Percentiles rank a stretch among this genome's conserved stretches.
These are phyloP conservation scores for Elongisporangium senticosum DNA, from an alignment of 352 stramenopile species.

Conservation along the genomic window DNA sequence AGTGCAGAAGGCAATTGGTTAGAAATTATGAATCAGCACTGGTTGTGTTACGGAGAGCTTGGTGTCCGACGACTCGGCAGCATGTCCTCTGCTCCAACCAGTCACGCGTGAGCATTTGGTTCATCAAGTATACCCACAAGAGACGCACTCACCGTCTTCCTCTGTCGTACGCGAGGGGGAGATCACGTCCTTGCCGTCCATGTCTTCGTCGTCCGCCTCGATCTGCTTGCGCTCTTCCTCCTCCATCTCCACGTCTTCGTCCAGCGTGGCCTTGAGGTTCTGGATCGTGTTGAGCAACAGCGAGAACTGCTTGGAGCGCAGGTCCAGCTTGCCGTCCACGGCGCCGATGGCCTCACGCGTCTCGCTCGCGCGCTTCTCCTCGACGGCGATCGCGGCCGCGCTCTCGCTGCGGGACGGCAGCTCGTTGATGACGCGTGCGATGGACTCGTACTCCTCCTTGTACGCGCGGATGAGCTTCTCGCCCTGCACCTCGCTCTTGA, in stretches of 20 bases:
- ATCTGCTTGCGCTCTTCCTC: slow-evolving; percentile 35
- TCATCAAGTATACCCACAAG: too few relatives aligned
- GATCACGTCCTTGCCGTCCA: slow-evolving; percentile 35
- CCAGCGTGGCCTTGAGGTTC: slow-evolving; percentile 74
- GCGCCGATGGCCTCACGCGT: slow-evolving; percentile 43
- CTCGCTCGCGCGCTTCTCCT: slow-evolving; percentile 57
- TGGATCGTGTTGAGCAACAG: slow-evolving; percentile 81
- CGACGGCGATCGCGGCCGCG: slow-evolving; percentile 41
- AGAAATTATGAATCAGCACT: too few relatives aligned
- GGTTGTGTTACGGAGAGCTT: slow-evolving; percentile 10
- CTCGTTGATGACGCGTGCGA: slow-evolving; percentile 78
- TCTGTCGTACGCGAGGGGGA: slow-evolving; percentile 7
- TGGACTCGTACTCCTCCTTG: slow-evolving; percentile 88
- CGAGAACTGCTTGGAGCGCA: slow-evolving; percentile 76
- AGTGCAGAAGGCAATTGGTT: too few relatives aligned
- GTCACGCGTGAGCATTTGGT: too few relatives aligned
- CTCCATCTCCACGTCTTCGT: slow-evolving; percentile 63
- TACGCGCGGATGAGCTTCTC: slow-evolving; percentile 75
- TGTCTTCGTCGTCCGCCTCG: slow-evolving; percentile 61
- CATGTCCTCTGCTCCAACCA: slow-evolving; percentile 5
- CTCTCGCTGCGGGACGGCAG: slow-evolving; percentile 61
- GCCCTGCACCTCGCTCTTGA: slow-evolving; percentile 69
- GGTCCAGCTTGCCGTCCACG: slow-evolving; percentile 57
- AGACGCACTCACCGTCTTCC: slow-evolving; percentile 17
- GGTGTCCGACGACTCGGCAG: slow-evolving; percentile 11